Evolutionary conservation across 1,284 basidiomycete genomes (phyloP).

Genomic region (Taiwanofungus camphoratus): DNA sequence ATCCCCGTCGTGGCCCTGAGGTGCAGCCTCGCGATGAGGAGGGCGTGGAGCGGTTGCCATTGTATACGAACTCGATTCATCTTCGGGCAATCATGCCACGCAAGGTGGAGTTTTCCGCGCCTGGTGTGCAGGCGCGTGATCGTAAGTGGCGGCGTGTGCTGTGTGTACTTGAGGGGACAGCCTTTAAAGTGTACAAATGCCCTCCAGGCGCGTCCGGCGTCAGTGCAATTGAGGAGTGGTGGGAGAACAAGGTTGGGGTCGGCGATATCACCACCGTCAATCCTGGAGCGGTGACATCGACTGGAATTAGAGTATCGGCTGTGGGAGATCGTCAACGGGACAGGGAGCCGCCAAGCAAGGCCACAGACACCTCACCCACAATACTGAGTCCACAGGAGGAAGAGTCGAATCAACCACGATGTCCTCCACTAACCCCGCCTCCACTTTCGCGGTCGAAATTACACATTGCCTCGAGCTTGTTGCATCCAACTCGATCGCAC

Average conservation of each 20-base stretch:
- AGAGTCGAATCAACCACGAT: background rate
- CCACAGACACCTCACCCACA: conserved; percentile 11
- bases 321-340: conserved; percentile 17
- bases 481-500: conserved; percentile 23
- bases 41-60: conserved; percentile 76
- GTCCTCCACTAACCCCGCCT: conserved; percentile 1
- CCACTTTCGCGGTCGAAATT: conserved; percentile 21
- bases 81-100: conserved; percentile 83
- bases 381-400: background rate
- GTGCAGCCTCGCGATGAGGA: conserved; percentile 55
- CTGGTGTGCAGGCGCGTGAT: conserved; percentile 84
- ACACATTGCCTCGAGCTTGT: conserved; percentile 19
- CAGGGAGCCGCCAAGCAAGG: conserved; percentile 18
- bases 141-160: conserved; percentile 88
- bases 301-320: conserved; percentile 19
- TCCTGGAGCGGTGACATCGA: conserved; percentile 16
- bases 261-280: conserved; percentile 42
- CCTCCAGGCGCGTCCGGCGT: conserved; percentile 43
- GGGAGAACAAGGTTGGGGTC: conserved; percentile 69
- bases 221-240: conserved; percentile 59
- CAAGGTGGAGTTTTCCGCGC: conserved; percentile 90
- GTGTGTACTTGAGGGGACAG: conserved; percentile 91
- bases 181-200: conserved; percentile 79
- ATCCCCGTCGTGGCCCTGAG: conserved; percentile 28
- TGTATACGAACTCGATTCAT: conserved; percentile 81